phyloP scores from a whole-genome alignment of 768 basidiomycete genomes.

The Leccinellum albellum region DNA sequence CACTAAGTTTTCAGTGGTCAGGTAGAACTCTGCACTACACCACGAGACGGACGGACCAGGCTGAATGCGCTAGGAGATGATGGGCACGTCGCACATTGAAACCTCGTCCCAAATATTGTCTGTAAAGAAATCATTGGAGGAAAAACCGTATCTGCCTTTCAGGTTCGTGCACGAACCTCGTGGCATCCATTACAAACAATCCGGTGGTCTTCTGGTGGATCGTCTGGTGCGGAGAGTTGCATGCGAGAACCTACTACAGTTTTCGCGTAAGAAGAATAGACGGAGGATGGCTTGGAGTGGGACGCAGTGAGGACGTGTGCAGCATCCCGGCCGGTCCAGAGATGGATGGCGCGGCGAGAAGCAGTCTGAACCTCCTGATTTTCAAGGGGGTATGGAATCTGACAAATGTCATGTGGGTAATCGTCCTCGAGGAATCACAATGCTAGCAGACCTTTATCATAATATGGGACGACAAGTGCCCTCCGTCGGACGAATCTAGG shows the following conservation, averaged over 20 bases:
- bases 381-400: conserved; percentile 87
- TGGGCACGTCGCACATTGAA: conserved; percentile 88
- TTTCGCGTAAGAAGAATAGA: conserved; percentile 60
- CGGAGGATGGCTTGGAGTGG: conserved; percentile 53
- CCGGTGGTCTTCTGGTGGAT: conserved; percentile 48
- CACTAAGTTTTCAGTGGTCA: conserved; percentile 49
- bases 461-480: conserved; percentile 83
- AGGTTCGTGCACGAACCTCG: conserved; percentile 39
- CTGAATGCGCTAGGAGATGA: conserved; percentile 69
- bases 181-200: conserved; percentile 59
- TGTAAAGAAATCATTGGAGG: conserved; percentile 24
- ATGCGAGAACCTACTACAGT: conserved; percentile 59
- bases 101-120: conserved; percentile 75
- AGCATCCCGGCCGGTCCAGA: conserved; percentile 77
- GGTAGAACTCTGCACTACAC: neutral
- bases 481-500: conserved; percentile 70
- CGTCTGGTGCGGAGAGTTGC: conserved; percentile 30
- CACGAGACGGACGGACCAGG: conserved; percentile 45
- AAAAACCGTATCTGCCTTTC: neutral
- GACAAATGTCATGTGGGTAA: conserved; percentile 3
- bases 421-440: neutral
- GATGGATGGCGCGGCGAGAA: conserved; percentile 65
- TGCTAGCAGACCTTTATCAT: conserved; percentile 74
- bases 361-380: conserved; percentile 70
- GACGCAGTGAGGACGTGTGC: conserved; percentile 49